phyloP scores from a whole-genome alignment of 768 basidiomycete genomes.

The Lactarius sp. region DNA sequence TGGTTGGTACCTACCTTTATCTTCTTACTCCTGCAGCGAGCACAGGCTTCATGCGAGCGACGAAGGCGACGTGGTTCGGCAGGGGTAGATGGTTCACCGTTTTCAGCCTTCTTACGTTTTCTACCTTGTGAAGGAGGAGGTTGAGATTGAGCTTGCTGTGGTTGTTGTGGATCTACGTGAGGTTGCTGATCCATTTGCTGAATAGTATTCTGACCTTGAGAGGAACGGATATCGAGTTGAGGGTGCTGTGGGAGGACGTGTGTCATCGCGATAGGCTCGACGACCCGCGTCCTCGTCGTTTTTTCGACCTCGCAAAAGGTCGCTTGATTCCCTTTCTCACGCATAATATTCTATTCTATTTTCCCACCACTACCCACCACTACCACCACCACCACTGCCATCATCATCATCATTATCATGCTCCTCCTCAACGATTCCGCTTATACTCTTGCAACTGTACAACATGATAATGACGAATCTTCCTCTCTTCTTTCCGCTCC shows the following conservation, averaged over 20 bases:
- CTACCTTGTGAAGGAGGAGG: constrained; percentile 34
- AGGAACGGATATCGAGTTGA: constrained; percentile 40
- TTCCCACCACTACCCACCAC: background rate
- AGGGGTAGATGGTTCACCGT: constrained; percentile 50
- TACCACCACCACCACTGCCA: background rate
- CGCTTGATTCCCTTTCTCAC: constrained; percentile 16
- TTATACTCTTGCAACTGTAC: constrained; percentile 65
- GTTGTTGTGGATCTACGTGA: constrained; percentile 45
- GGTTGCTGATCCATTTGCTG: constrained; percentile 56
- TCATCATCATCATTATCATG: background rate
- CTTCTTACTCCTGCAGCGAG: constrained; percentile 93
- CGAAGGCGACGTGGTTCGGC: constrained; percentile 77
- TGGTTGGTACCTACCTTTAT: constrained; percentile 83
- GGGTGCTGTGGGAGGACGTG: constrained; percentile 46
- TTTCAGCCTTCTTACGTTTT: constrained; percentile 58
- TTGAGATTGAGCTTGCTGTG: constrained; percentile 37
- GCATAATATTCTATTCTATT: background rate
- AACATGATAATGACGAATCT: constrained; percentile 26
- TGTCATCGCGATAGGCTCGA: constrained; percentile 35
- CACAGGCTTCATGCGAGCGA: constrained; percentile 88
- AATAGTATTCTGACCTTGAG: constrained; percentile 55
- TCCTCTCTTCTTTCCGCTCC: constrained; percentile 28
- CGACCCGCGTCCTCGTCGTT: constrained; percentile 21
- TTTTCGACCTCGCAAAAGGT: background rate
- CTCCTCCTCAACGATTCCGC: constrained; percentile 39